Evolutionary conservation across 2,329 filamentous ascomycete genomes (phyloP).

Genomic region (Botryotinia convoluta): DNA sequence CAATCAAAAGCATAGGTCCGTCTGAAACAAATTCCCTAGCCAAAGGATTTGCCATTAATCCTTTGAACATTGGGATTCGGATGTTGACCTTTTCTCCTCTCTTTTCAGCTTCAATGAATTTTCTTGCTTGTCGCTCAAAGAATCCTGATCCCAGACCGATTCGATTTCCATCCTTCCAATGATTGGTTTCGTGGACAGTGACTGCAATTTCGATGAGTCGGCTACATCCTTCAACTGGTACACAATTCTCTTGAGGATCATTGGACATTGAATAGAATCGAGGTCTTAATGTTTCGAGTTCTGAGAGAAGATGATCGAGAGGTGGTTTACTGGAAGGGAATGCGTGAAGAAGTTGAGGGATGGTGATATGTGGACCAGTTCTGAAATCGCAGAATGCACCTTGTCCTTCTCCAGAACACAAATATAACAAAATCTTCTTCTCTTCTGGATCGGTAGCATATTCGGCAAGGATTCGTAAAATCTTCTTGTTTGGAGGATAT

Average conservation of each 20-base stretch:
- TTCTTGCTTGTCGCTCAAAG: slow-evolving; percentile 79
- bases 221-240: slow-evolving; percentile 49
- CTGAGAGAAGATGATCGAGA: slow-evolving; percentile 74
- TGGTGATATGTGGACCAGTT: slow-evolving; percentile 79
- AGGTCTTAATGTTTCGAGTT: slow-evolving; percentile 87
- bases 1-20: slow-evolving; percentile 96
- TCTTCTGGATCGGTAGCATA: slow-evolving; percentile 77
- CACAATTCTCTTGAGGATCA: slow-evolving; percentile 70
- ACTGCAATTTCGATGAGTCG: slow-evolving; percentile 95
- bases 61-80: slow-evolving; percentile 94
- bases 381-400: slow-evolving; percentile 91
- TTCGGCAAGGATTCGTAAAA: slow-evolving; percentile 84
- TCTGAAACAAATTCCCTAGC: slow-evolving; percentile 89
- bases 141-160: slow-evolving; percentile 91
- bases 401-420: slow-evolving; percentile 88
- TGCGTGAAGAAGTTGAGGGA: slow-evolving; percentile 82
- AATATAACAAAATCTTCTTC: slow-evolving; percentile 81
- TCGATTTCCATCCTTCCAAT: slow-evolving; percentile 71
- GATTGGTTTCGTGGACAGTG: slow-evolving; percentile 80
- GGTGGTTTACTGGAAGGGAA: slow-evolving; percentile 92
- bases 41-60: slow-evolving; percentile 94
- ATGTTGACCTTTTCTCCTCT: slow-evolving; percentile 61
- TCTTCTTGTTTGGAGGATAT: slow-evolving; percentile 81
- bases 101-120: slow-evolving; percentile 66
- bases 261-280: slow-evolving; percentile 98